Percentiles rank a stretch among this genome's conserved stretches.
Conservation (phyloP, 441 rosid species). For the Pelargonium australe region DNA sequence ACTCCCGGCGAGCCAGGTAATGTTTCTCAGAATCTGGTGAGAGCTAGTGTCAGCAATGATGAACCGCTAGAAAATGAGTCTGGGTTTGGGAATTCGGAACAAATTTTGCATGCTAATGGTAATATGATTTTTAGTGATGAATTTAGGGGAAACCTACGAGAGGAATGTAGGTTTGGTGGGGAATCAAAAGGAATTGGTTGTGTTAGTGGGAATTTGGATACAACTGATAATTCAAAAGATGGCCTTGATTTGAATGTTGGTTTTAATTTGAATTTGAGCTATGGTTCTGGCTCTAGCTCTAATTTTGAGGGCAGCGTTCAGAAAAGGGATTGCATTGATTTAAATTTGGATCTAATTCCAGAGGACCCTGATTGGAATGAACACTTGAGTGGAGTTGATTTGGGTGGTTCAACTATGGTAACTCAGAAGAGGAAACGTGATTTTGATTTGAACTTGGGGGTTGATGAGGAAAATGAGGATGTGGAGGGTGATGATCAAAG, state of each 20-base stretch:
- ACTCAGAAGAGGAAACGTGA: slow-evolving; percentile 36
- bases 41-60: background rate
- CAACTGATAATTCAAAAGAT: background rate
- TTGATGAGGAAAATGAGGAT: slow-evolving; percentile 44
- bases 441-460: slow-evolving; percentile 79
- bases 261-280: slow-evolving; percentile 20
- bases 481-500: slow-evolving; percentile 21
- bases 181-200: slow-evolving; percentile 32
- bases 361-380: slow-evolving; percentile 43
- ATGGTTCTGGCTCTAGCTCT: background rate
- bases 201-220: slow-evolving; percentile 23
- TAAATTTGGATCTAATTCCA: slow-evolving; percentile 62
- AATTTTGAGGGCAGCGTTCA: slow-evolving; percentile 22
- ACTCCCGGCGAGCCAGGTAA: background rate
- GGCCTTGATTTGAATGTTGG: slow-evolving; percentile 47
- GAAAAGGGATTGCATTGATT: slow-evolving; percentile 54
- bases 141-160: slow-evolving; percentile 9
- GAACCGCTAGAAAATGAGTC: background rate
- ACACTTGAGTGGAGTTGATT: slow-evolving; percentile 16
- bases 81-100: too few relatives aligned
- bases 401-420: slow-evolving; percentile 18
- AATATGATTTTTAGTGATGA: too few relatives aligned
- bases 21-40: slow-evolving; percentile 26
- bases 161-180: slow-evolving; percentile 25
- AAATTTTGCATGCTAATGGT: too few relatives aligned